These are phyloP conservation scores for Mikania micrantha DNA, from an alignment of 129 eudicot genomes.

Conservation along the genomic window DNA sequence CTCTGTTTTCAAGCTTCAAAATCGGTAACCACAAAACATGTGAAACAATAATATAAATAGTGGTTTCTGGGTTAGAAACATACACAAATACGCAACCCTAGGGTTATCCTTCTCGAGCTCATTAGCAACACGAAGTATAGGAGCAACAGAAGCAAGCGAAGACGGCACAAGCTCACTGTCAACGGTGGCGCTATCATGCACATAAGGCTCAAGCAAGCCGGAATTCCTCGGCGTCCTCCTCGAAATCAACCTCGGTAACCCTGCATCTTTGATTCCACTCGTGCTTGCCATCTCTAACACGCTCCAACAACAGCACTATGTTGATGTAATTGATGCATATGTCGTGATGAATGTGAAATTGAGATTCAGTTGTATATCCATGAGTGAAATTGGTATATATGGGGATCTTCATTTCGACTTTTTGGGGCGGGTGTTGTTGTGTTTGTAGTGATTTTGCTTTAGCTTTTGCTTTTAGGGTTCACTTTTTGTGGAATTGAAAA, in stretches of 20 bases:
- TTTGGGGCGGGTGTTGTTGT: not conserved
- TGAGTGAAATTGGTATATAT: conserved; percentile 21
- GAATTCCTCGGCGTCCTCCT: conserved; percentile 39
- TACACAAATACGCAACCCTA: conserved; percentile 89
- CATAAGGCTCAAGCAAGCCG: conserved; percentile 43
- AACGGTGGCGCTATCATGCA: conserved; percentile 41
- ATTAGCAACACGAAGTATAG: conserved; percentile 88
- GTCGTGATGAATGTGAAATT: not conserved
- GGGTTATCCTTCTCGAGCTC: conserved; percentile 75
- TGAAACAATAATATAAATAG: not conserved
- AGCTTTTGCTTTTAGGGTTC: conserved; percentile 17
- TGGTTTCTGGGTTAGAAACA: conserved; percentile 7
- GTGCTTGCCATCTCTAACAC: conserved; percentile 63
- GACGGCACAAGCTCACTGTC: conserved; percentile 97
- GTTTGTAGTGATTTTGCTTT: conserved; percentile 23
- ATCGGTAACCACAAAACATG: not conserved
- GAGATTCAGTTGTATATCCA: conserved; percentile 1
- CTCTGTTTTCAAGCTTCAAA: not conserved
- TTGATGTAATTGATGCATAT: not conserved
- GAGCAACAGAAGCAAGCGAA: conserved; percentile 76
- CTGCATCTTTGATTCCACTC: conserved; percentile 65
- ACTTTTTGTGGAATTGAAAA: conserved; percentile 13
- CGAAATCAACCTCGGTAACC: conserved; percentile 40
- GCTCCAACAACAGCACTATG: conserved; percentile 3
- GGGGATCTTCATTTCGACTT: conserved; percentile 24